A percentile compares a stretch with the other conserved stretches of the same genome.
Conservation (phyloP, 2,329 filamentous ascomycete species). For the Microdochium trichocladiopsis region DNA sequence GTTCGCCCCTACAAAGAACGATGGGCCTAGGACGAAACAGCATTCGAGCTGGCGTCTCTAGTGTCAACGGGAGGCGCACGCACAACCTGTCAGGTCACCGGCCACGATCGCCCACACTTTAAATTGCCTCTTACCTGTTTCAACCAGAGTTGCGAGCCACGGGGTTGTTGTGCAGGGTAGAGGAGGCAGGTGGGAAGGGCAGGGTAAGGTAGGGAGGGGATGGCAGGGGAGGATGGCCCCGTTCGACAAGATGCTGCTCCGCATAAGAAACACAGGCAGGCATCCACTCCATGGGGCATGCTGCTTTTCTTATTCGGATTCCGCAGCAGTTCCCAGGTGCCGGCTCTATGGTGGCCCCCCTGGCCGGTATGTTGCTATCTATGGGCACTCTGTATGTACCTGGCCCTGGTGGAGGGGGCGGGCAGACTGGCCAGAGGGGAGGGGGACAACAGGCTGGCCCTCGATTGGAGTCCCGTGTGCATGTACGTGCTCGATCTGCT, state of each 20-base stretch:
- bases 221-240: background rate
- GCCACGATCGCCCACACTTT: too few relatives aligned
- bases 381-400: background rate
- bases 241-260: background rate
- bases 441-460: background rate
- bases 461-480: background rate
- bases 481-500: background rate
- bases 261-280: background rate
- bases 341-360: background rate
- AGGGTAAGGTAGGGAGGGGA: background rate
- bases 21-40: too few relatives aligned
- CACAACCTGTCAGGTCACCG: too few relatives aligned
- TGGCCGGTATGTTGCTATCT: background rate
- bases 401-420: background rate
- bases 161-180: background rate
- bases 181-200: background rate
- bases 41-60: too few relatives aligned
- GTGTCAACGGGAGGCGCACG: too few relatives aligned
- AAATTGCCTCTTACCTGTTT: too few relatives aligned
- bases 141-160: too few relatives aligned
- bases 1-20: too few relatives aligned
- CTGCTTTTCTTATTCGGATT: background rate
- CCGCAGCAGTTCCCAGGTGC: background rate
- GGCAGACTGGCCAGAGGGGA: background rate
- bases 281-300: background rate